These are phyloP conservation scores for Mycocentrospora acerina DNA, from an alignment of 2,329 filamentous ascomycete species.

Conservation along the genomic window DNA sequence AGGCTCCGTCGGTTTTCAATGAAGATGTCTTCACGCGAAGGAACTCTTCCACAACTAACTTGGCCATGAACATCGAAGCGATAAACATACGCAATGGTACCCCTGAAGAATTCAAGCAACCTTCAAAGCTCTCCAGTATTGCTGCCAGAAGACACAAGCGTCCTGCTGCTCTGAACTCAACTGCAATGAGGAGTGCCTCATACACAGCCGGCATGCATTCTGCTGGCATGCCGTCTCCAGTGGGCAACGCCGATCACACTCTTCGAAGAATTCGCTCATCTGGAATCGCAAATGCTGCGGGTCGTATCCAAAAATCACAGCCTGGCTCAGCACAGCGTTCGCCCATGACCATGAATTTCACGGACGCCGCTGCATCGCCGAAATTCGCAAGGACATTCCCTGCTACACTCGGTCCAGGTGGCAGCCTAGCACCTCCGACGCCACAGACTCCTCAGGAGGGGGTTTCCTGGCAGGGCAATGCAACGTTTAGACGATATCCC, in stretches of 20 bases:
- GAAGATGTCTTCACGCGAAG: conserved; percentile 37
- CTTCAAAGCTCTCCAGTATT: conserved; percentile 43
- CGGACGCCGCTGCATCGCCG: conserved; percentile 51
- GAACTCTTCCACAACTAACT: conserved; percentile 43
- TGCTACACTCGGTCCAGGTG: conserved; percentile 38
- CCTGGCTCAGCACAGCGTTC: conserved; percentile 51
- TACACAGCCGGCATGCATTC: conserved; percentile 45
- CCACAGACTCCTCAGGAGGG: conserved; percentile 49
- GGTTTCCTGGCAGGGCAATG: conserved; percentile 45
- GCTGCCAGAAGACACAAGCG: conserved; percentile 45
- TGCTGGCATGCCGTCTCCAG: conserved; percentile 43
- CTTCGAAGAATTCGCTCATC: conserved; percentile 53
- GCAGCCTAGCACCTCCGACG: conserved; percentile 51
- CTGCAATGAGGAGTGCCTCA: conserved; percentile 44
- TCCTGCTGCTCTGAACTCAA: conserved; percentile 44
- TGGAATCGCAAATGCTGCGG: conserved; percentile 46
- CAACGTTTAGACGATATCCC: conserved; percentile 29
- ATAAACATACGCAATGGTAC: conserved; percentile 41
- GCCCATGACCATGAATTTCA: conserved; percentile 49
- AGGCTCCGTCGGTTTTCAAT: conserved; percentile 29
- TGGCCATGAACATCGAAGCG: conserved; percentile 42
- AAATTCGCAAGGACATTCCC: conserved; percentile 46
- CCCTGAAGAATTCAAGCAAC: conserved; percentile 41
- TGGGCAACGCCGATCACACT: conserved; percentile 40
- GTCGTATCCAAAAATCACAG: conserved; percentile 50